Evolutionary conservation across 441 rosid genomes (phyloP), one percentile per base, ranked within the genome.

Genomic region (Viola pubescens): DNA sequence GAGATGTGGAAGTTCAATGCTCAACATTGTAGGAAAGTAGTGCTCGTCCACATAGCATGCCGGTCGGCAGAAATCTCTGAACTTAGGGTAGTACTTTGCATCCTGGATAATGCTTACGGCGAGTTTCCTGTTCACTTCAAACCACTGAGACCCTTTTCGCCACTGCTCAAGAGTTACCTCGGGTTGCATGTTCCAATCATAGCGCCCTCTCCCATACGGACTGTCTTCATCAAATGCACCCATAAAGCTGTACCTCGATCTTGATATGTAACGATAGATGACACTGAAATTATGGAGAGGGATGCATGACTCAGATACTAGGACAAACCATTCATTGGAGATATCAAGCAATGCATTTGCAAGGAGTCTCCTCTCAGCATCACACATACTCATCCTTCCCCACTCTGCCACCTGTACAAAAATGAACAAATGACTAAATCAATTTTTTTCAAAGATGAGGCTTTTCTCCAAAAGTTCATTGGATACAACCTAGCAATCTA

Each of bases 281-380:
- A 60, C 38, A 8, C 13, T 34, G 68, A 71, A 71, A 56, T 66
- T 57, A 3, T 46, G 41, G 10, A 71, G 9, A 5, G 75, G 70
- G 38, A 71, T 71, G 68, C 75, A 71, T 14, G 64, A 56, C 41
- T 71, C 75, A 0, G 75, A 71, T 1, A 71, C 56, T 11, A 71
- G 63, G 40, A 71, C 44, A 2, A 71, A 71, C 37, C 61, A 60
- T 61, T 71, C 64, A 47, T 66, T 71, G 0, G 64, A 66, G 53
- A 62, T 13, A 52, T 71, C 71, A 16, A 71, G 64, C 12, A 68
- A 58, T 0, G 77, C 73, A 54, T 58, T 73, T 46, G 66, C 70
- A 1, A 73, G 61, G 19, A 73, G 57, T 14, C 73, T 57, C 53
- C 70, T 61, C 51, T 68, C 67, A 3, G 77, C 77, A 16, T 58